Conservation (phyloP, 1,139 yeast genomes). For the Hemisphaericaspora xylofermentans region DNA sequence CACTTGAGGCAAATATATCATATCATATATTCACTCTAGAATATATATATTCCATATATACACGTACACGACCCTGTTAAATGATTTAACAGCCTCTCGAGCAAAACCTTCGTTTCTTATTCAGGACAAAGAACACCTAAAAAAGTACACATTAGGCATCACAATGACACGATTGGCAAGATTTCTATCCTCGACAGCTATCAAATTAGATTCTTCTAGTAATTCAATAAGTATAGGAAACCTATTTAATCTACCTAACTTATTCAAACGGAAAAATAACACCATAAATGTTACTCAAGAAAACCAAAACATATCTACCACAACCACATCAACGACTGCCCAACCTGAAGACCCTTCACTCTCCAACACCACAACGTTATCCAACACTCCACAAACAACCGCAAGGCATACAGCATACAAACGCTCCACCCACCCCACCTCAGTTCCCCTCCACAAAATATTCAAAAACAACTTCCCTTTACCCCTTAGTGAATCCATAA, state of each 20-base stretch:
- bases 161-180: slow-evolving; percentile 4
- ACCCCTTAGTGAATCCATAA: slow-evolving; percentile 47
- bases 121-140: too few species aligned
- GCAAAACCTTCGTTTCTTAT: too few species aligned
- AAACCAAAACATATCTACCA: neutral
- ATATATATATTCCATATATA: too few species aligned
- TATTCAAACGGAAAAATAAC: slow-evolving; percentile 1
- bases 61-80: too few species aligned
- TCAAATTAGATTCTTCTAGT: slow-evolving; percentile 5
- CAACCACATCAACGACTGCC: neutral
- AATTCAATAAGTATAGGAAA: slow-evolving; percentile 1
- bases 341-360: neutral
- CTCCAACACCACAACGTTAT: neutral
- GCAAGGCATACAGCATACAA: slow-evolving; percentile 24
- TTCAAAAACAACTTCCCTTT: slow-evolving; percentile 60
- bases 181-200: slow-evolving; percentile 1
- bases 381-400: neutral
- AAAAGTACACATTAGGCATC: neutral
- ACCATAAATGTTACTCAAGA: neutral
- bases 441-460: slow-evolving; percentile 55
- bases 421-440: slow-evolving; percentile 61
- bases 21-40: too few species aligned
- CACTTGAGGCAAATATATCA: too few species aligned
- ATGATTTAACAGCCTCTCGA: too few species aligned
- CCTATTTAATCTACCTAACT: slow-evolving; percentile 1